Conservation (phyloP, 2,329 filamentous ascomycete genomes). For the Penicillium aurantiogriseum region DNA sequence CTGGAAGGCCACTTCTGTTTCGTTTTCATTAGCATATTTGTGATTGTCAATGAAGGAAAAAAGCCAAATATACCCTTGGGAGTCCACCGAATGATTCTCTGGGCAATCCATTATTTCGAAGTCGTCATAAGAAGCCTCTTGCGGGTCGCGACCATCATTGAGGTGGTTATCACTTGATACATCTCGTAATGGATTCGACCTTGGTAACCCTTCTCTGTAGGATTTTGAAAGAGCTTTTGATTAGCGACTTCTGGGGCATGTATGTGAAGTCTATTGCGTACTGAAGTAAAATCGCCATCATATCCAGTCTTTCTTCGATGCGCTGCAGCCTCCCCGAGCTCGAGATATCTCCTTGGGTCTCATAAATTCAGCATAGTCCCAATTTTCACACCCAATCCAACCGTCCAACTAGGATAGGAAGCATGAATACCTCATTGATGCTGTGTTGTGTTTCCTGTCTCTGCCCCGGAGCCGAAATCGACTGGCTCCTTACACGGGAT, state of each 20-base stretch:
- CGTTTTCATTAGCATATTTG: neutral
- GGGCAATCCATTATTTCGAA: neutral
- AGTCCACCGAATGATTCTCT: neutral
- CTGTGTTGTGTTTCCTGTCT: neutral
- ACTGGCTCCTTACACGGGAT: neutral
- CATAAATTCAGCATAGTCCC: neutral
- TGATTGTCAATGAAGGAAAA: neutral
- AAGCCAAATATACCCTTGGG: neutral
- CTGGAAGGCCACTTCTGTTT: neutral
- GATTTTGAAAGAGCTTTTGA: rapidly evolving
- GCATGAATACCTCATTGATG: neutral
- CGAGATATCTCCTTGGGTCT: conserved; percentile 1
- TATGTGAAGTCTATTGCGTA: neutral
- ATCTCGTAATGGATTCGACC: neutral
- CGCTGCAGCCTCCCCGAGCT: conserved; percentile 18
- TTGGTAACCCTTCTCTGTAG: conserved; percentile 15
- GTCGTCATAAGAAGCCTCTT: neutral
- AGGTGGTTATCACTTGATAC: neutral
- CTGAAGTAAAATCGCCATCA: conserved; percentile 22
- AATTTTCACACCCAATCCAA: neutral
- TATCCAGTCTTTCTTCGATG: conserved; percentile 24
- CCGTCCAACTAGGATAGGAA: too few relatives aligned
- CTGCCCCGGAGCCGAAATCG: neutral
- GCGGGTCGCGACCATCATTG: neutral
- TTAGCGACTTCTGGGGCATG: neutral